These are phyloP conservation scores for Chlamydomonas asymmetrica DNA, from an alignment of 139 green algal genomes.

Conservation along the genomic window DNA sequence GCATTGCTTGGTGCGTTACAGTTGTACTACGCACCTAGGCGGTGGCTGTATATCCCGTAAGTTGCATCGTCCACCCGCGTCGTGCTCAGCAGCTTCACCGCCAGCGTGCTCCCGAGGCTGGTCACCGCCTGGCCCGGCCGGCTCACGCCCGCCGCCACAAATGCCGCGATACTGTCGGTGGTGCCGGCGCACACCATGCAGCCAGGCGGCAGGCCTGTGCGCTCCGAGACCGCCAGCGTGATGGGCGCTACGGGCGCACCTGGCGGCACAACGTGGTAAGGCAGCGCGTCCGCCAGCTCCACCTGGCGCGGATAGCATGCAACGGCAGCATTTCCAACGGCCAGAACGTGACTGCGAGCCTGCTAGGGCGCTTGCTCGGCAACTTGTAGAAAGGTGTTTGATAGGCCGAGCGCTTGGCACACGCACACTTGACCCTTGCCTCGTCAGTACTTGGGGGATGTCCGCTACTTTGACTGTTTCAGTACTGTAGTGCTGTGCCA, in stretches of 20 bases:
- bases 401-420: too few relatives aligned
- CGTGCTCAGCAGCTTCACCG: conserved; percentile 90
- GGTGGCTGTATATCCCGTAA: conserved; percentile 94
- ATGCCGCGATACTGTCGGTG: conserved; percentile 93
- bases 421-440: too few relatives aligned
- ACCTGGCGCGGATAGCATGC: too few relatives aligned
- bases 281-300: conserved; percentile 69
- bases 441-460: too few relatives aligned
- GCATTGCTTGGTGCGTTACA: too few relatives aligned
- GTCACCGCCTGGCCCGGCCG: conserved; percentile 78
- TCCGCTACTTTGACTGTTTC: too few relatives aligned
- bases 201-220: conserved; percentile 44
- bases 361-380: too few relatives aligned
- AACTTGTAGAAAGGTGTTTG: too few relatives aligned
- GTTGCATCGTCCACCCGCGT: conserved; percentile 79
- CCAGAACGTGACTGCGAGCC: too few relatives aligned
- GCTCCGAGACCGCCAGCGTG: conserved; percentile 27
- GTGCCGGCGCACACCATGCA: conserved; percentile 71
- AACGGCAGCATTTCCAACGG: too few relatives aligned
- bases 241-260: conserved; percentile 64
- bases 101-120: conserved; percentile 87
- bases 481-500: too few relatives aligned
- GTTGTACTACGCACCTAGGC: conserved; percentile 69
- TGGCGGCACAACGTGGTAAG: conserved; percentile 64
- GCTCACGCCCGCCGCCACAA: conserved; percentile 79